Conservation (phyloP, 2,329 filamentous ascomycete genomes). For the Alternaria sp. region DNA sequence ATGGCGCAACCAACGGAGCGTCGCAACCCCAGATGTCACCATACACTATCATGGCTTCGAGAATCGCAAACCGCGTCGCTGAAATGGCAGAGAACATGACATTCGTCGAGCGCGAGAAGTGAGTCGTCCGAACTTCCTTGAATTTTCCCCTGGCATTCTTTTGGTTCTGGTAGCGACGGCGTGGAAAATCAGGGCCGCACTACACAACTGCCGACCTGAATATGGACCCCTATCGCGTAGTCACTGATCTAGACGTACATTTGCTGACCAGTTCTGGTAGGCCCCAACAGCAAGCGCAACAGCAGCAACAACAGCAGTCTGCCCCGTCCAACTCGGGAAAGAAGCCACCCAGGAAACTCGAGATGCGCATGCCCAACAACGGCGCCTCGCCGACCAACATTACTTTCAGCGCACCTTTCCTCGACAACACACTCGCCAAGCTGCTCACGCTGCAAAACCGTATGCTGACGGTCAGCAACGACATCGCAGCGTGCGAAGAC, state of each 20-base stretch:
- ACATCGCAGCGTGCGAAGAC: slow-evolving; percentile 54
- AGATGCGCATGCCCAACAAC: slow-evolving; percentile 54
- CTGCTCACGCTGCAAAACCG: slow-evolving; percentile 58
- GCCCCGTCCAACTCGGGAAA: slow-evolving; percentile 33
- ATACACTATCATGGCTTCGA: slow-evolving; percentile 59
- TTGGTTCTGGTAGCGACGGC: slow-evolving; percentile 16
- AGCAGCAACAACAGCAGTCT: slow-evolving; percentile 24
- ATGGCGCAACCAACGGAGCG: slow-evolving; percentile 38
- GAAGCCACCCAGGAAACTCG: slow-evolving; percentile 57
- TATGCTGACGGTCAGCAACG: slow-evolving; percentile 57
- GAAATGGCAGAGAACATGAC: slow-evolving; percentile 62
- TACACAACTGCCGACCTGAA: background rate
- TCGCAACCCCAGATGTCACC: slow-evolving; percentile 47
- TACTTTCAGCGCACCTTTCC: slow-evolving; percentile 60
- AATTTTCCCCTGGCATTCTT: background rate
- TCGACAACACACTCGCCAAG: slow-evolving; percentile 60
- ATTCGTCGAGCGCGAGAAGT: slow-evolving; percentile 55
- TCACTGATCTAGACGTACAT: background rate
- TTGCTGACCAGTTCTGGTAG: slow-evolving; percentile 23
- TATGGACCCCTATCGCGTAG: background rate
- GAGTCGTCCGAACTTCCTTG: slow-evolving; percentile 14
- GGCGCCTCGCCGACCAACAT: slow-evolving; percentile 48
- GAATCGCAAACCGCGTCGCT: slow-evolving; percentile 59
- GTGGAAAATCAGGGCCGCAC: slow-evolving; percentile 5
- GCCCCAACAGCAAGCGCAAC: slow-evolving; percentile 28